Evolutionary conservation across 768 basidiomycete genomes (phyloP), one percentile per base, ranked within the genome.

Genomic region (Gymnopilus dilepis): DNA sequence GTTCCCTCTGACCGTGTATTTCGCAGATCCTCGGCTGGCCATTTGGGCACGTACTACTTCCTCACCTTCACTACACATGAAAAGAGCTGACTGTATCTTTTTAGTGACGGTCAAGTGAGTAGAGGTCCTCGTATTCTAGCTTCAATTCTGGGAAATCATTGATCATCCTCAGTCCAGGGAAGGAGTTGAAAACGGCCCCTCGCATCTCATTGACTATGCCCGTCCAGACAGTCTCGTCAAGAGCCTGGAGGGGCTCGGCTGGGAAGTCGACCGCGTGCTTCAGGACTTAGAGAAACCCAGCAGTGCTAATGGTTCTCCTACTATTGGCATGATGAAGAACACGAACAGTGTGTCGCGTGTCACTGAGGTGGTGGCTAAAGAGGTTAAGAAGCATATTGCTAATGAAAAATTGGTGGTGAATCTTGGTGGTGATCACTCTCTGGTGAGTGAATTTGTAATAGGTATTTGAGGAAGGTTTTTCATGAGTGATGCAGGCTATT

Each of bases 361-460:
- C 41, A 88, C 86, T 64, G 73, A 94, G 73, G 84, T 88, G 43
- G 89, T 99, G 37, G 87, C 92, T 17, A 75, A 82, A 34, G 87
- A 77, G 31, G 90, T 98, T n/a, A 86, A 85, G 12, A 82, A 71
- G 2, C 92, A 95, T 74, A 87, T 86, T 24, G 83, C 83, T 76
- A 86, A 86, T 55, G 95, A 96, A 1, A 84, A 87, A 68, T 79
- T 99, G 24, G 92, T 95, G 6, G 79, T 99, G 12, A 98, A 95
- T 1, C 80, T 99, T 6, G 97, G 97, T 11, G 97, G 97, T 11
- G 97, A 99, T 71, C 97, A 99, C 76, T 96, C 94, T 59, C 78
- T 99, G 73, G 93, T 92, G 61, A 56, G 87, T 80, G 26, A 38
- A 54, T 21, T 62, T 37, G 21, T 54, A 17, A 48, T 28, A 11